Conservation (phyloP, 2,329 filamentous ascomycete species). For the Rhytidhysteron rufulum region DNA sequence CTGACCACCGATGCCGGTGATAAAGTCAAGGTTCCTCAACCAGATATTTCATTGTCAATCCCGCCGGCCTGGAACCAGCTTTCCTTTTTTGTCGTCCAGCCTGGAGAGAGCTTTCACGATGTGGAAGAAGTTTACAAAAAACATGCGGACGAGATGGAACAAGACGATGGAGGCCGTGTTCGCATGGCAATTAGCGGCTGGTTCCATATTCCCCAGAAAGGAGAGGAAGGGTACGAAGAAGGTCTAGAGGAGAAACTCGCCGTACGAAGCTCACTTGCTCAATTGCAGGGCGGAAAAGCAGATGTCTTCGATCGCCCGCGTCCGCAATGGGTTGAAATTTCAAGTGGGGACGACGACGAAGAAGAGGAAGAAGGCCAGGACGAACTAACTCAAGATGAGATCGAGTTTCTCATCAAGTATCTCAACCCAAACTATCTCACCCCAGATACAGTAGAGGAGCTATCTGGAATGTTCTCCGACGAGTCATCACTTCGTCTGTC, state of each 20-base stretch:
- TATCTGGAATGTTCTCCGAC: conserved; percentile 74
- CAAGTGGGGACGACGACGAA: conserved; percentile 28
- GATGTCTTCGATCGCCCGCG: conserved; percentile 84
- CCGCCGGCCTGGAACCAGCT: conserved; percentile 96
- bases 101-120: conserved; percentile 98
- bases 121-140: conserved; percentile 92
- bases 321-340: conserved; percentile 49
- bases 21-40: conserved; percentile 72
- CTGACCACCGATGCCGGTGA: conserved; percentile 65
- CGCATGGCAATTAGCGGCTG: conserved; percentile 98
- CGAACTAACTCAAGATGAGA: conserved; percentile 70
- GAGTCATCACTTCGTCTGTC: conserved; percentile 80
- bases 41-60: conserved; percentile 76
- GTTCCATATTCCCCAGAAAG: conserved; percentile 96
- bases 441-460: conserved; percentile 81
- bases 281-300: conserved; percentile 79
- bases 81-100: conserved; percentile 96
- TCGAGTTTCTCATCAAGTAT: conserved; percentile 87
- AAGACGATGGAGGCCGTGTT: conserved; percentile 69
- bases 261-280: conserved; percentile 85
- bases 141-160: conserved; percentile 55
- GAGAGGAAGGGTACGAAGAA: conserved; percentile 85
- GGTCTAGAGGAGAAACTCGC: conserved; percentile 86
- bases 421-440: conserved; percentile 87
- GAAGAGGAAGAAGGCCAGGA: conserved; percentile 51